Evolutionary conservation across 306 rosid genomes (phyloP), one percentile per base, ranked within the genome.

Genomic region (Oemleria cerasiformis): DNA sequence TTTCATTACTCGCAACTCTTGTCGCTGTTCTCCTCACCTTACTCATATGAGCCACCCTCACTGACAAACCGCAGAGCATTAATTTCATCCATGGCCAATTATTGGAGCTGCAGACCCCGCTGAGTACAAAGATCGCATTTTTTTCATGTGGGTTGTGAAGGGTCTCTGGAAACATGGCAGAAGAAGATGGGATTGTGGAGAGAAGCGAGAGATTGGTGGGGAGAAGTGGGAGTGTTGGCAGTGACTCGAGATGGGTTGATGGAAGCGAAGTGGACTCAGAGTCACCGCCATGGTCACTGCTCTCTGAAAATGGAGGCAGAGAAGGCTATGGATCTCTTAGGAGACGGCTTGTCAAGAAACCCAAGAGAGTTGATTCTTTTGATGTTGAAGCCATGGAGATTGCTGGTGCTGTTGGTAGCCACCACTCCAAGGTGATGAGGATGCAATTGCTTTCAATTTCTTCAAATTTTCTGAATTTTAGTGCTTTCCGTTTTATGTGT

Each of bases 321-420:
- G 85, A 84, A 75, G 89, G 84, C 76, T 83, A 73, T 79, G 97
- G 88, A 51, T 71, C 92, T 75, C 36, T 89, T 30, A 87, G 97
- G 62, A 86, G 95, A 80, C 89, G 97, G 79, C 88, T 94, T 55
- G 67, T 74, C 14, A 91, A 94, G 88, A 91, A 80, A 83, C 88
- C 98, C 73, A 91, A 65, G 79, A 83, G 97, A 62, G 90, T 83
- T 78, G 96, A 91, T 71, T 94, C 97, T 25, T 86, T 94, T 82
- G 97, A 91, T 77, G 92, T 89, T 68, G 97, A 94, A 78, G 94
- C 98, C 67, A 82, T 94, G 92, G 87, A 87, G 79, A 86, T 94
- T 83, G 83, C 92, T 68, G 97, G 87, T 47, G 73, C 63, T 65
- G 73, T 59, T 65, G 84, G 81, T 43, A 65, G 41, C 69, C 86